A percentile compares a stretch with the other conserved stretches of the same genome.
These are phyloP conservation scores for Boletus edulis DNA, from an alignment of 768 basidiomycete genomes.

Conservation along the genomic window DNA sequence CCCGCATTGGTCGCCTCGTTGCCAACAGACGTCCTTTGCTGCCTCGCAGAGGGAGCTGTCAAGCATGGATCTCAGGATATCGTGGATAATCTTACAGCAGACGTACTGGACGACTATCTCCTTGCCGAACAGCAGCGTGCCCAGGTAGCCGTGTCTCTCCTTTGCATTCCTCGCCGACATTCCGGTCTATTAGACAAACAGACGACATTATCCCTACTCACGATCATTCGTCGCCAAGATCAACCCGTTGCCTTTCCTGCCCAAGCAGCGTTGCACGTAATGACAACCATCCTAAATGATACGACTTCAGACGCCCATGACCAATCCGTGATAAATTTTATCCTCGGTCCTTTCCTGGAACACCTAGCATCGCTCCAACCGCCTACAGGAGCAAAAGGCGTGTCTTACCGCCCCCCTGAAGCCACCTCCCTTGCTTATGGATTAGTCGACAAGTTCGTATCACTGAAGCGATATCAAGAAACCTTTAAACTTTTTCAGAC, in stretches of 20 bases:
- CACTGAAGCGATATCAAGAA: constrained; percentile 29
- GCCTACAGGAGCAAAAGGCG: constrained; percentile 28
- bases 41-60: constrained; percentile 31
- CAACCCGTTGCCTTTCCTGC: constrained; percentile 9
- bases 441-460: constrained; percentile 42
- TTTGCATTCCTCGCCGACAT: constrained; percentile 21
- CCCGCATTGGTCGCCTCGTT: constrained; percentile 19
- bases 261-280: constrained; percentile 17
- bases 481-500: constrained; percentile 49
- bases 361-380: constrained; percentile 22
- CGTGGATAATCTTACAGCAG: constrained; percentile 40
- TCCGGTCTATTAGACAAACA: constrained; percentile 21
- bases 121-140: constrained; percentile 18
- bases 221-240: constrained; percentile 15
- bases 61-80: constrained; percentile 30
- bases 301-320: constrained; percentile 15
- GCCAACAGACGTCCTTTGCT: constrained; percentile 27
- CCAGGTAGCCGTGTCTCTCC: constrained; percentile 26
- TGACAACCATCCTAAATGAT: constrained; percentile 21
- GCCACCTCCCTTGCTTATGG: constrained; percentile 41
- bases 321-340: constrained; percentile 21
- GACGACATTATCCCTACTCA: constrained; percentile 22
- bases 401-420: constrained; percentile 38
- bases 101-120: constrained; percentile 35
- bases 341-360: constrained; percentile 32